Conservation (phyloP, 345 rosid genomes). For the Lumnitzera littorea region DNA sequence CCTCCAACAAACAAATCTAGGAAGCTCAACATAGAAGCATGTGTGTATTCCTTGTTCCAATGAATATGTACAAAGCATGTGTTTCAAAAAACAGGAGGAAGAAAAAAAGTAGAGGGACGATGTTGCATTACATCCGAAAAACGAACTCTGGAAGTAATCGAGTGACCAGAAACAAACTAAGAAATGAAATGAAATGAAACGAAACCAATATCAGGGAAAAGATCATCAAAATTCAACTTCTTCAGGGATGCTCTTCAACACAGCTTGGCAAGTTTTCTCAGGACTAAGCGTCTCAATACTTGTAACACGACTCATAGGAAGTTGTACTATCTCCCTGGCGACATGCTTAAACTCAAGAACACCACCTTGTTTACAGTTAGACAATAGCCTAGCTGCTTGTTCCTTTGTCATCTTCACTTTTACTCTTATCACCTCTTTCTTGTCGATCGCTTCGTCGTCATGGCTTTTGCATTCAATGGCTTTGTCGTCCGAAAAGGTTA, state of each 20-base stretch:
- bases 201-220: too few relatives aligned
- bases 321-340: conserved; percentile 28
- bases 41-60: too few relatives aligned
- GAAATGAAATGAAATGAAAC: too few relatives aligned
- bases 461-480: conserved; percentile 9
- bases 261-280: background rate
- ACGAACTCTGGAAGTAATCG: too few relatives aligned
- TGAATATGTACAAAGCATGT: too few relatives aligned
- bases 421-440: conserved; percentile 29
- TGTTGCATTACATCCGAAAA: too few relatives aligned
- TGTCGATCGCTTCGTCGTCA: background rate
- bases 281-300: background rate
- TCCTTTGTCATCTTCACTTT: conserved; percentile 59
- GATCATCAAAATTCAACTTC: conserved; percentile 3
- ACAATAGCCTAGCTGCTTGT: conserved; percentile 43
- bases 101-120: too few relatives aligned
- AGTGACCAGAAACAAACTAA: too few relatives aligned
- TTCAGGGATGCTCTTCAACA: conserved; percentile 23
- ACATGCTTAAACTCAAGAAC: conserved; percentile 42
- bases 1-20: too few relatives aligned
- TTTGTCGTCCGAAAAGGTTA: background rate
- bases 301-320: conserved; percentile 37
- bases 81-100: too few relatives aligned
- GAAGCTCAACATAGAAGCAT: too few relatives aligned
- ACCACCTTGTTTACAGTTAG: conserved; percentile 44